Evolutionary conservation across 495 filamentous ascomycete genomes (phyloP), one percentile per base, ranked within the genome.

Genomic region (Cercophora newfieldiana): DNA sequence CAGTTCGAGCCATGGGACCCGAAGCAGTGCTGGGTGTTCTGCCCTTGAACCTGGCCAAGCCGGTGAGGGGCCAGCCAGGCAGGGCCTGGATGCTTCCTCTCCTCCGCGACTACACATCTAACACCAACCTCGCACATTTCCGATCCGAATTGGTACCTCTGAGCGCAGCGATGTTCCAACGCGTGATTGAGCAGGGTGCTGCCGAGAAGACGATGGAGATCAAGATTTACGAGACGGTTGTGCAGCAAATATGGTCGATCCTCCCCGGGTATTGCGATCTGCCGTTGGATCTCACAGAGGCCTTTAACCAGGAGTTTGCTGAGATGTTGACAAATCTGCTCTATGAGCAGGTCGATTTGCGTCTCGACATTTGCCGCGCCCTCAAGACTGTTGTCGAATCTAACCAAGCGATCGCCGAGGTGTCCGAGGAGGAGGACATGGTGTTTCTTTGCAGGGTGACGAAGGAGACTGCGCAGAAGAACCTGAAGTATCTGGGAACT

Each of bases 211-310:
- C 91, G 0, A 91, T 97, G 81, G 92, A 97, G 74, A 86, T 91
- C 71, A 99, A 99, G 82, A 96, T 99, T 65, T 98, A 94, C 77
- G 95, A 99, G 77, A 98, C 95, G 0, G 75, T 99, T 0, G 91
- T 99, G 1, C 90, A 96, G 59, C 95, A 99, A 73, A 94, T 95
- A 22, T 99, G 96, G 95, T 89, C 90, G 21, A 86, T 91, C 58
- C 84, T 99, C n/a, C 93, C 96, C 0, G 95, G 95, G 30, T 99
- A 97, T 76, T 98, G 95, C 74, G 91, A 96, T 74, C 79, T 96
- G 57, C 94, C 95, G 3, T 77, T 95, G 47, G 95, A 98, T 75
- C 72, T 98, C 22, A 74, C 75, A 8, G 82, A 88, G 70, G 82
- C 89, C 14, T 92, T 98, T 72, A 92, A 98, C 68, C 92, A 96